Evolutionary conservation across 805 yeast genomes (phyloP).

Genomic region (Cyberlindnera sargentensis): DNA sequence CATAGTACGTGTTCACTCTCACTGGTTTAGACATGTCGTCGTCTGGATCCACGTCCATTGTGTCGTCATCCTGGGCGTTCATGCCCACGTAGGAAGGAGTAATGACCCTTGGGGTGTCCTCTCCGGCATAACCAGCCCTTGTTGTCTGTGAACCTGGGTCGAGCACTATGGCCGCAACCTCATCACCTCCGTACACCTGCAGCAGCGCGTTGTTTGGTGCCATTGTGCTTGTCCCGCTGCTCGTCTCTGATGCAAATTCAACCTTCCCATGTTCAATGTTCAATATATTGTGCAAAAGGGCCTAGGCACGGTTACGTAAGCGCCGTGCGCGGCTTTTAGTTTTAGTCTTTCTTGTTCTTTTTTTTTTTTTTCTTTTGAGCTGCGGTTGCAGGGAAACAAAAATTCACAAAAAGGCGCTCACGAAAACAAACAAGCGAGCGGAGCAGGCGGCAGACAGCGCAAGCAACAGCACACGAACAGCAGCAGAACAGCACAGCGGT

Average conservation of each 20-base stretch:
- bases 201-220: conserved; percentile 20
- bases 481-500: not conserved
- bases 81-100: conserved; percentile 64
- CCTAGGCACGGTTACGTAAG: no score
- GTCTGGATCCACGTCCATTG: conserved; percentile 20
- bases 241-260: no score
- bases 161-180: conserved; percentile 81
- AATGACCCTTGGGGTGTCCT: conserved; percentile 73
- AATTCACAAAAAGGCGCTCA: no score
- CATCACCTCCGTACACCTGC: conserved; percentile 36
- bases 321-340: not conserved
- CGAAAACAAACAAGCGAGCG: no score
- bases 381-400: no score
- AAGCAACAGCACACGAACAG: no score
- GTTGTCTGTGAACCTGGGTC: conserved; percentile 88
- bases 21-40: conserved; percentile 12
- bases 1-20: conserved; percentile 23
- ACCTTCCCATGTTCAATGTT: no score
- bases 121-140: conserved; percentile 88
- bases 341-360: not conserved
- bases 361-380: not conserved
- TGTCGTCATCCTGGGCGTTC: conserved; percentile 12
- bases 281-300: no score
- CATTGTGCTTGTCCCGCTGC: conserved; percentile 5
- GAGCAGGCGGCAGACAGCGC: no score